Base-by-base conservation (phyloP, 139 green algal species). In the Eudorina sp. region DNA sequence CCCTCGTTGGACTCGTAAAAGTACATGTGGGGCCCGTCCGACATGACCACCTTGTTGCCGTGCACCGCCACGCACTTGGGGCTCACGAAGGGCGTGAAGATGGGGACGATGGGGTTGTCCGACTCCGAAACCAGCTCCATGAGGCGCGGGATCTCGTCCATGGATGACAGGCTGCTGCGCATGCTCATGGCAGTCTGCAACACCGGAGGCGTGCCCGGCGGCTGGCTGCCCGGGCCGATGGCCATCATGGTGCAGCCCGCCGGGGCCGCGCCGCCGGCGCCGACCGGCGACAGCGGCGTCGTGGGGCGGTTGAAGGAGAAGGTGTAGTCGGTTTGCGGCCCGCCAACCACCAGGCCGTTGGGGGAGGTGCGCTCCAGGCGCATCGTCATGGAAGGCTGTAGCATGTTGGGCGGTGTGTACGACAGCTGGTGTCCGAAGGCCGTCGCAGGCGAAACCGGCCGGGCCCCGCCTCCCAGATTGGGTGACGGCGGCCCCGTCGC, bases 311-410 rank as follows among this genome's bases (percentile, higher is more conserved):
- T 62, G 80, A 76, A 45, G n/a, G 36, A 13, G 34, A 62, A 86
- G 40, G 69, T 76, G 80, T 86, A 86, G 41, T 76, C 43, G 6
- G 43, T 62, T 27, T 21, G 4, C 38, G 13, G 23, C 14, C 36
- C 38, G 3, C 80, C 80, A 36, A 86, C 6, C 14, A 76, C 43
- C 1, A 87, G 45, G 31, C 62, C 81, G 64, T 78, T 79, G 21
- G 62, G 64, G 11, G 62, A 77, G 62, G 34, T 87, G 45, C 81
- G 81, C 8, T 86, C 80, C 62, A 78, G 18, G 29, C 81, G 81
- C 81, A 87, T 78, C 19, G 81, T 87, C 81, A 87, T 87, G n/a
- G 64, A 79, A 29, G 81, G 81, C 64, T 87, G 81, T 45, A 87
- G 81, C 60, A 87, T 18, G 60, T 86, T 34, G 19, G 45, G 41